Evolutionary conservation across 805 yeast genomes (phyloP).

Genomic region (Tetrapisispora pingtungensis): DNA sequence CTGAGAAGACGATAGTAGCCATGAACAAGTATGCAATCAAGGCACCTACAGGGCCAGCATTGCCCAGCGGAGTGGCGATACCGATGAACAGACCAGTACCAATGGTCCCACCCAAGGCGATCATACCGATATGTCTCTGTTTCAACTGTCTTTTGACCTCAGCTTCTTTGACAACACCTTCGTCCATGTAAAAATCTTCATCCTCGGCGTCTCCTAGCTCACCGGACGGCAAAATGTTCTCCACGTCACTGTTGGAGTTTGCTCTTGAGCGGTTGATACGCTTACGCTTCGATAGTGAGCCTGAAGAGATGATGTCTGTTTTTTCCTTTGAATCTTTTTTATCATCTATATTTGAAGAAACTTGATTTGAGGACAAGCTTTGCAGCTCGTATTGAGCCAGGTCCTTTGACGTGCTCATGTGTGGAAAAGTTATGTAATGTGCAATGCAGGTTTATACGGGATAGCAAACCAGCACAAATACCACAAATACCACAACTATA

Average conservation of each 20-base stretch:
- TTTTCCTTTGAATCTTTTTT: neutral
- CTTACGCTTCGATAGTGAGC: neutral
- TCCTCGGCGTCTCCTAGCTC: neutral
- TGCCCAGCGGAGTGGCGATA: constrained; percentile 41
- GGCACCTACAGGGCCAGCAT: constrained; percentile 62
- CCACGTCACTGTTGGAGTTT: neutral
- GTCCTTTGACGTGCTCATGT: neutral
- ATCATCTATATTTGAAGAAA: neutral
- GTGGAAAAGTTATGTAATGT: no score
- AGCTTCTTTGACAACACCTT: constrained; percentile 26
- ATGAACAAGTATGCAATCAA: constrained; percentile 56
- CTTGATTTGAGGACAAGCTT: neutral
- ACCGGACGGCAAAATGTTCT: no score
- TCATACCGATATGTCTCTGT: constrained; percentile 62
- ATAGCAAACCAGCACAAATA: no score
- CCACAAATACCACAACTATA: no score
- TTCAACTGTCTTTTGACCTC: constrained; percentile 51
- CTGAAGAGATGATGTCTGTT: neutral
- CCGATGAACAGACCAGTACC: constrained; percentile 73
- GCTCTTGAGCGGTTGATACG: neutral
- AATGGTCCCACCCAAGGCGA: constrained; percentile 71
- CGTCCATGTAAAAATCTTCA: constrained; percentile 1
- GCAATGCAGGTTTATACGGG: no score
- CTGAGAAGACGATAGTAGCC: constrained; percentile 54
- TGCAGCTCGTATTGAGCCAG: constrained; percentile 2